Evolutionary conservation across 1,284 basidiomycete species (phyloP).

Genomic region (Moesziomyces sp.): DNA sequence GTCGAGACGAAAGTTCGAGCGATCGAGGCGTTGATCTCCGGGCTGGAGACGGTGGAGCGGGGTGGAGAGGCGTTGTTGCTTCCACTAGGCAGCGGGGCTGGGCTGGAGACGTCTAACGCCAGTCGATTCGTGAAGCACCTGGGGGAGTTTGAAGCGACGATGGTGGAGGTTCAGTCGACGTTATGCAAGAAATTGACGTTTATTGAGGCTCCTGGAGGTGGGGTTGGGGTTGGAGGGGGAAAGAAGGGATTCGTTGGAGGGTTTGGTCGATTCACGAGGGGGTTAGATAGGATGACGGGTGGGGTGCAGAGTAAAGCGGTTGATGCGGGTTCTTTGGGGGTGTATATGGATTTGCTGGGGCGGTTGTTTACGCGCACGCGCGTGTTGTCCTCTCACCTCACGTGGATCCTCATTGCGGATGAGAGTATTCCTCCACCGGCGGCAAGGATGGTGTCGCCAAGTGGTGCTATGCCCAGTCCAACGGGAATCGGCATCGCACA

Average conservation of each 20-base stretch:
- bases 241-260: conserved; percentile 7
- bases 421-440: conserved; percentile 1
- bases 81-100: conserved; percentile 36
- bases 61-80: conserved; percentile 34
- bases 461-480: conserved; percentile 4
- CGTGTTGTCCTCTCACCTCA: conserved; percentile 8
- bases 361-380: background rate
- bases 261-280: conserved; percentile 18
- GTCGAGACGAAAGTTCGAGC: conserved; percentile 85
- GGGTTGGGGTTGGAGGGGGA: background rate
- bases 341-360: conserved; percentile 10
- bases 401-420: conserved; percentile 11
- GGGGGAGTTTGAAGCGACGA: conserved; percentile 83
- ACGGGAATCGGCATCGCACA: conserved; percentile 13
- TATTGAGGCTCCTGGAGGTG: conserved; percentile 69
- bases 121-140: conserved; percentile 68
- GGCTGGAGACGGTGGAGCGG: conserved; percentile 77
- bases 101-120: conserved; percentile 47
- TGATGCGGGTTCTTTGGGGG: background rate
- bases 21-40: conserved; percentile 79
- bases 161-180: conserved; percentile 75
- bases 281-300: conserved; percentile 26
- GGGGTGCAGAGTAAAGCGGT: conserved; percentile 12
- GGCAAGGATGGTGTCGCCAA: background rate
- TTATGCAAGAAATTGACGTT: conserved; percentile 82